Conservation (phyloP, 768 basidiomycete genomes). For the Suillus hirtellus region DNA sequence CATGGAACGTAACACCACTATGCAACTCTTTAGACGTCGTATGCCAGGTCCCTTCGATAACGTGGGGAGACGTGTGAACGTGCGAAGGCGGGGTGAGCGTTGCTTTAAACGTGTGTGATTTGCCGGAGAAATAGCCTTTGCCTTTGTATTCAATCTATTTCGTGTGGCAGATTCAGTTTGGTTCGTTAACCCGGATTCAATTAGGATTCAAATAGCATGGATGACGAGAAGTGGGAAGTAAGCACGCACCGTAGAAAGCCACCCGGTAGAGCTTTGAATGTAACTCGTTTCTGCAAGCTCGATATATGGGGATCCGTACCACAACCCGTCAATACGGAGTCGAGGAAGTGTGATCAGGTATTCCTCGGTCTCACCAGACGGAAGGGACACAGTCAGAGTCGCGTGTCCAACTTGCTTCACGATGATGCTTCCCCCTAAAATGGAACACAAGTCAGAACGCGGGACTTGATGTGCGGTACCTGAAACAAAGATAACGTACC, state of each 20-base stretch:
- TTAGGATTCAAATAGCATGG: background rate
- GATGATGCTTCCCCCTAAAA: conserved; percentile 64
- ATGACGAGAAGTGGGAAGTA: background rate
- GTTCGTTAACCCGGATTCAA: background rate
- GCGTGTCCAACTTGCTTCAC: conserved; percentile 98
- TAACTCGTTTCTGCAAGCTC: conserved; percentile 83
- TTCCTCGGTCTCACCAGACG: conserved; percentile 57
- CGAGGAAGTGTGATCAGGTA: conserved; percentile 92
- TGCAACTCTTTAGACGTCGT: conserved; percentile 53
- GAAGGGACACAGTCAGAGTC: conserved; percentile 65
- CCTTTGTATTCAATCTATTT: conserved; percentile 90
- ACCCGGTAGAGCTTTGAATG: conserved; percentile 71
- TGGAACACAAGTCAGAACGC: conserved; percentile 7
- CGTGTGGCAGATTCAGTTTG: conserved; percentile 41
- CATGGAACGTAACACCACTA: conserved; percentile 64
- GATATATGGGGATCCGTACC: conserved; percentile 90
- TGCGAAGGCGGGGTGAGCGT: conserved; percentile 55
- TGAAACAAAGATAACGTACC: conserved; percentile 39
- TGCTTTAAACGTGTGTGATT: conserved; percentile 92
- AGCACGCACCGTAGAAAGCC: conserved; percentile 47
- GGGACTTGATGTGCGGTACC: background rate
- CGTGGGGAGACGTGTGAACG: conserved; percentile 43
- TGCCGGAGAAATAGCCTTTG: conserved; percentile 93
- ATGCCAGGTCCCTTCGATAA: conserved; percentile 84
- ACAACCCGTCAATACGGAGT: conserved; percentile 90